Base-by-base conservation (phyloP, 73 alveolate species). In the Paramecium biaurelia region DNA sequence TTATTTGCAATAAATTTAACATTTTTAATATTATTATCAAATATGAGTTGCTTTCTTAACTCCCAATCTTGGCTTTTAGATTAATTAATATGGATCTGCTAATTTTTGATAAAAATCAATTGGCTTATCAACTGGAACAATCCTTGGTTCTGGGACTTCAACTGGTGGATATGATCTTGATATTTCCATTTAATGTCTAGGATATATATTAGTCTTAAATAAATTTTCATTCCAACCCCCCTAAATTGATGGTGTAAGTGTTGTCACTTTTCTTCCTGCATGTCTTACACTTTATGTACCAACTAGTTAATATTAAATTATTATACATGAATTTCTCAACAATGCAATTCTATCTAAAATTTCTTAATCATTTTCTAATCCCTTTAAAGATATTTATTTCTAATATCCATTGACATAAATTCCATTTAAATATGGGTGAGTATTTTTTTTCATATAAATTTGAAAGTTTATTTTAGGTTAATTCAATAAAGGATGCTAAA, bases 151-250 rank as follows among this genome's bases (percentile, higher is more conserved):
- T 41, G 90, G 90, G 76, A 42, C 45, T 45, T 79, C 35, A 20
- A 79, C 9, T 20, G 41, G 47, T 7, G 90, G 90, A 34, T 15
- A 79, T 21, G 45, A 18, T 20, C 90, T 79, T 5, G 37, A 15
- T 7, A 79, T 45, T 21, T 79, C 90, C 90, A 79, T 79, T 45
- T 79, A n/a, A 79, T 79, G 90, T 79, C 28, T 43, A 10, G 90
- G 87, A 74, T 74, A 74, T 5, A 37, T 79, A 21, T 72, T 58
- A 32, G 56, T 63, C 20, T 63, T 63, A 63, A 41, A 79, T 42
- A 79, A 35, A 18, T 30, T 42, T 18, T 41, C 76, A 43, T 41
- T 79, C 90, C 90, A 79, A 20, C 56, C 42, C 11, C 90, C 90
- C 43, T 79, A 42, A 6, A 79, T 34, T 42, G 90, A 79, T 7